Percentiles rank a stretch among this genome's conserved stretches.
Evolutionary conservation across 2,329 filamentous ascomycete genomes (phyloP).

Genomic region (Colletotrichum lindemuthianum): DNA sequence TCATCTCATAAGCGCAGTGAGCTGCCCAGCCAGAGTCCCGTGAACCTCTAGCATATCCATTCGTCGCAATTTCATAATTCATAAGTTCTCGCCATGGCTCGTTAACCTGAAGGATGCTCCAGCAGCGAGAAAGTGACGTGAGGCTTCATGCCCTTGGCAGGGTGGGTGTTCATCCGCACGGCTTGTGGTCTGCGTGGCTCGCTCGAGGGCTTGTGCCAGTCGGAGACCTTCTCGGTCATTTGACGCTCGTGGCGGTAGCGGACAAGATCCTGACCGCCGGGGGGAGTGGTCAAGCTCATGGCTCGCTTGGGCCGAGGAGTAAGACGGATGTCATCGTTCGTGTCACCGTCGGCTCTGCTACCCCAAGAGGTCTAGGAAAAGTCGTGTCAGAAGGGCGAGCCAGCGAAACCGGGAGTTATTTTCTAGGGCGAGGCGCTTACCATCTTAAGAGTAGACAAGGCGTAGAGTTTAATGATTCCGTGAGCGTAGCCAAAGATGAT

Average conservation of each 20-base stretch:
- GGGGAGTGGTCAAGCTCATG: slow-evolving; percentile 55
- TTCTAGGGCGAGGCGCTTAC: slow-evolving; percentile 62
- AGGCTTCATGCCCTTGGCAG: slow-evolving; percentile 31
- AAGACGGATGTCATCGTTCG: slow-evolving; percentile 80
- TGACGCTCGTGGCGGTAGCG: slow-evolving; percentile 56
- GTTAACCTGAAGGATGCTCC: slow-evolving; percentile 19
- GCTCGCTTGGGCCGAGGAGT: slow-evolving; percentile 56
- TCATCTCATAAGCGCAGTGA: slow-evolving; percentile 4
- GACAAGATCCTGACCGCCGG: slow-evolving; percentile 54
- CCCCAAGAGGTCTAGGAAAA: slow-evolving; percentile 86
- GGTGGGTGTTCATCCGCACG: slow-evolving; percentile 32
- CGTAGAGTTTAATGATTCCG: slow-evolving; percentile 90
- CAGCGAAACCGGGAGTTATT: neutral
- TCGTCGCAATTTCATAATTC: slow-evolving; percentile 34
- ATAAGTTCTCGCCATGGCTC: slow-evolving; percentile 20
- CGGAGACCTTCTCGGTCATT: slow-evolving; percentile 43
- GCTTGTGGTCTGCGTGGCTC: slow-evolving; percentile 34
- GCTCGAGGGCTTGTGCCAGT: slow-evolving; percentile 22
- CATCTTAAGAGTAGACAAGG: slow-evolving; percentile 82
- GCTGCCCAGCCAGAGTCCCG: slow-evolving; percentile 35
- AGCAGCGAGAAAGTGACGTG: slow-evolving; percentile 34
- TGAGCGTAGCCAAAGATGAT: slow-evolving; percentile 94
- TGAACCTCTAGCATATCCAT: slow-evolving; percentile 34
- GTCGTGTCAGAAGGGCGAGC: neutral
- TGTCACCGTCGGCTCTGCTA: slow-evolving; percentile 90